Conservation (phyloP, 2,329 filamentous ascomycete species). For the Lasiodiplodia theobromae region DNA sequence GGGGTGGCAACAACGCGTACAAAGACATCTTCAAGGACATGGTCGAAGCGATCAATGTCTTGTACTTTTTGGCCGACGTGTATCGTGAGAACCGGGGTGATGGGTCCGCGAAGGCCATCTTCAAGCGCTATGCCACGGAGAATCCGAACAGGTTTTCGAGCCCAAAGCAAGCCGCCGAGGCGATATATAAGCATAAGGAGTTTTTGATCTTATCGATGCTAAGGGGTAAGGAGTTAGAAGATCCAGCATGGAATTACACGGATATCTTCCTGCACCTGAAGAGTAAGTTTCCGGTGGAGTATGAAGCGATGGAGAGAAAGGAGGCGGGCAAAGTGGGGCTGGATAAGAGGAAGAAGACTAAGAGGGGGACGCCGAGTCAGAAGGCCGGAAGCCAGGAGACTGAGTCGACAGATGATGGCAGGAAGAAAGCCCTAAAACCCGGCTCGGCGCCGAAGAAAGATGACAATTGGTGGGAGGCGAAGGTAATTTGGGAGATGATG, state of each 20-base stretch:
- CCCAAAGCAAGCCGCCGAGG: conserved; percentile 37
- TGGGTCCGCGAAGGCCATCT: conserved; percentile 44
- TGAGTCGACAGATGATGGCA: not conserved
- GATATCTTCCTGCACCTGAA: conserved; percentile 52
- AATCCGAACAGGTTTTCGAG: conserved; percentile 39
- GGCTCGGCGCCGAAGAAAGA: conserved; percentile 43
- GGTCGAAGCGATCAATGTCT: conserved; percentile 67
- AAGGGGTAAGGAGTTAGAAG: conserved; percentile 47
- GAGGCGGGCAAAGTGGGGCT: conserved; percentile 30
- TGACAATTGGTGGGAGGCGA: conserved; percentile 49
- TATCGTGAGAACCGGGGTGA: conserved; percentile 49
- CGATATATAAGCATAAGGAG: conserved; percentile 47
- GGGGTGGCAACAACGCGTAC: conserved; percentile 54
- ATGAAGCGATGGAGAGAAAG: conserved; percentile 35
- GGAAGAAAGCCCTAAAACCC: not conserved
- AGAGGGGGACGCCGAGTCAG: conserved; percentile 2
- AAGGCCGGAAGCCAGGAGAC: not conserved
- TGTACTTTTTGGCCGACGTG: conserved; percentile 68
- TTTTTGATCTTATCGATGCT: conserved; percentile 57
- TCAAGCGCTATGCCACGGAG: conserved; percentile 36
- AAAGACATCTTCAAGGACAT: conserved; percentile 64
- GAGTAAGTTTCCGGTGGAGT: conserved; percentile 44
- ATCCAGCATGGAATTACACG: conserved; percentile 52
- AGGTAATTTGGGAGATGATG: conserved; percentile 49
- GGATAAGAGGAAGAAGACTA: conserved; percentile 18